Conservation (phyloP, 208 protist species). For the Crithidia brevicula region DNA sequence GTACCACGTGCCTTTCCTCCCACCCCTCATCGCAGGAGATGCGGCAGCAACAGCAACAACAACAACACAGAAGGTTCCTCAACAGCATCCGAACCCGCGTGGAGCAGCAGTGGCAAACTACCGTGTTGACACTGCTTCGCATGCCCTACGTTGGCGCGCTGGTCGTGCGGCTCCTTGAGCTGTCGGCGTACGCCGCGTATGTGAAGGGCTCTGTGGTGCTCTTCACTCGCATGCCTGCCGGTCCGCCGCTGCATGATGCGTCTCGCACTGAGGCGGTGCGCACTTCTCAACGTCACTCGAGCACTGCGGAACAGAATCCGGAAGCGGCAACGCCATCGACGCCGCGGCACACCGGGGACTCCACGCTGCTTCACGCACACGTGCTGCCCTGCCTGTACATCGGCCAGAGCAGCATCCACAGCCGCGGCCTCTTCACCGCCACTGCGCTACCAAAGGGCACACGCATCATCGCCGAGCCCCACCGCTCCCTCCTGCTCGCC, state of each 20-base stretch:
- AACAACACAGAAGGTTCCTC: background rate
- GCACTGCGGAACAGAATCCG: too few species aligned
- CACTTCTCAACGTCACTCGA: background rate
- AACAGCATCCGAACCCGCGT: slow-evolving; percentile 5
- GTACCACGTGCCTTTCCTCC: background rate
- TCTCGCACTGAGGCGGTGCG: too few species aligned
- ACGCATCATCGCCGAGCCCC: slow-evolving; percentile 56
- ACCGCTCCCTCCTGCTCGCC: slow-evolving; percentile 57
- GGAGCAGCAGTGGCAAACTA: slow-evolving; percentile 18
- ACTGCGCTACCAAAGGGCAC: slow-evolving; percentile 49
- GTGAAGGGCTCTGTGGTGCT: slow-evolving; percentile 46
- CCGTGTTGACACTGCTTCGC: slow-evolving; percentile 31
- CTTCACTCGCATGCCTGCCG: slow-evolving; percentile 49
- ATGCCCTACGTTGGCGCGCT: slow-evolving; percentile 24
- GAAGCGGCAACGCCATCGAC: too few species aligned
- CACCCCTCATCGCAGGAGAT: background rate
- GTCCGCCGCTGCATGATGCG: slow-evolving; percentile 49
- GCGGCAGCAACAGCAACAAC: background rate
- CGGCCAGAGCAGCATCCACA: slow-evolving; percentile 69
- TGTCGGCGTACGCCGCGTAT: slow-evolving; percentile 57
- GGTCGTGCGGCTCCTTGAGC: slow-evolving; percentile 27
- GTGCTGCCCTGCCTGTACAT: slow-evolving; percentile 59
- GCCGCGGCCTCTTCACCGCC: slow-evolving; percentile 64
- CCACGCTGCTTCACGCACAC: slow-evolving; percentile 35
- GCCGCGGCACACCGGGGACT: too few species aligned